Conservation (phyloP, 768 basidiomycete genomes). For the Lepiota venenata region DNA sequence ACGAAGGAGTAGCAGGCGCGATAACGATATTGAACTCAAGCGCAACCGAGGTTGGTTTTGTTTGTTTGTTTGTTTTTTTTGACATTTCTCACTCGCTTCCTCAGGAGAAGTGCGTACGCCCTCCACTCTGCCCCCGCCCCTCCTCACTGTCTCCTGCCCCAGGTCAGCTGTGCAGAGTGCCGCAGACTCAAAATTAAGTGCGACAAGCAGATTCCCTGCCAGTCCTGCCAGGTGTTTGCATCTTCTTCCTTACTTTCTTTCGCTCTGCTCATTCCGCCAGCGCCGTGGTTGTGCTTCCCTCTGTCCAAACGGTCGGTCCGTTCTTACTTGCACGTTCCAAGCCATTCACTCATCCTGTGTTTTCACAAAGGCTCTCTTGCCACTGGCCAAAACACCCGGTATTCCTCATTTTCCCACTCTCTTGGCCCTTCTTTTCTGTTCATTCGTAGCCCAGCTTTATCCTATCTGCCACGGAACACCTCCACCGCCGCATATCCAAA, state of each 20-base stretch:
- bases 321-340: conserved; percentile 1
- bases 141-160: conserved; percentile 11
- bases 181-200: conserved; percentile 79
- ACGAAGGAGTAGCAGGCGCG: conserved; percentile 32
- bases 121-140: background rate
- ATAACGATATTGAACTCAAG: conserved; percentile 71
- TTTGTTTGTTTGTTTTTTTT: conserved; percentile 4
- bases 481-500: conserved; percentile 51
- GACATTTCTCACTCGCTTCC: conserved; percentile 1
- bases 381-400: conserved; percentile 79
- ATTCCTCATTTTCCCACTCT: background rate
- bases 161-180: conserved; percentile 82
- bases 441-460: conserved; percentile 39
- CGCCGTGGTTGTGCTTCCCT: conserved; percentile 65
- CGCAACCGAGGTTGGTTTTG: conserved; percentile 43
- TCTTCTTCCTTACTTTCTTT: background rate
- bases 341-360: background rate
- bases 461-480: conserved; percentile 62
- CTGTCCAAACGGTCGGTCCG: conserved; percentile 62
- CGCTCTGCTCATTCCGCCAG: conserved; percentile 23
- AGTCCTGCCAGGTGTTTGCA: conserved; percentile 61
- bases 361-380: conserved; percentile 55
- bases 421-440: background rate
- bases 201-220: conserved; percentile 79
- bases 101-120: conserved; percentile 25